Percentiles rank a stretch among this genome's conserved stretches.
phyloP scores from a whole-genome alignment of 306 rosid genomes.

The Cyamopsis tetragonoloba region DNA sequence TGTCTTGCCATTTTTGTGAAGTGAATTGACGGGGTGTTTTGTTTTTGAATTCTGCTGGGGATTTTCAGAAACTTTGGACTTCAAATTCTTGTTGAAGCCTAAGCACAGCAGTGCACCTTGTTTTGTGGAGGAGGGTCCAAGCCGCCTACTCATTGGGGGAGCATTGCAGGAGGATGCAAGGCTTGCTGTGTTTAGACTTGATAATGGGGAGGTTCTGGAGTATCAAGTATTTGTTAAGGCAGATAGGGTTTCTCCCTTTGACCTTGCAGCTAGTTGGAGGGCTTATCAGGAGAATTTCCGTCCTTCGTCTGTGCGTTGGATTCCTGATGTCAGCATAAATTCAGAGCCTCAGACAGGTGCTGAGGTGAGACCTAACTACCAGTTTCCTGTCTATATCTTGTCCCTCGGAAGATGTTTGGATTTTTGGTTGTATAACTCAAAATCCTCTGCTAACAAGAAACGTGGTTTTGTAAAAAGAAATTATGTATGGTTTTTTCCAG shows the following conservation, averaged over 20 bases:
- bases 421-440: no score
- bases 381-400: background rate
- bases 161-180: conserved; percentile 82
- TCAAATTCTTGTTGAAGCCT: conserved; percentile 91
- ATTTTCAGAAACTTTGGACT: conserved; percentile 79
- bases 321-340: conserved; percentile 90
- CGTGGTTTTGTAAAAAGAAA: no score
- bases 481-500: no score
- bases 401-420: background rate
- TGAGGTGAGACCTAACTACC: conserved; percentile 47
- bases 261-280: conserved; percentile 99
- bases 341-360: conserved; percentile 59
- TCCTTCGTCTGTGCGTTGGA: conserved; percentile 87
- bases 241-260: conserved; percentile 91
- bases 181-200: conserved; percentile 73
- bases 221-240: conserved; percentile 82
- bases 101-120: conserved; percentile 59
- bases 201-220: conserved; percentile 64
- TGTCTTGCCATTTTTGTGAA: background rate
- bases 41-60: conserved; percentile 21
- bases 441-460: no score
- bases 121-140: conserved; percentile 90
- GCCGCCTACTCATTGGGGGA: conserved; percentile 77
- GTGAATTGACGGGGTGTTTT: background rate
- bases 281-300: conserved; percentile 93